Base-by-base conservation (phyloP, 192 early-diverging fungal genomes). In the Glomus cerebriforme region DNA sequence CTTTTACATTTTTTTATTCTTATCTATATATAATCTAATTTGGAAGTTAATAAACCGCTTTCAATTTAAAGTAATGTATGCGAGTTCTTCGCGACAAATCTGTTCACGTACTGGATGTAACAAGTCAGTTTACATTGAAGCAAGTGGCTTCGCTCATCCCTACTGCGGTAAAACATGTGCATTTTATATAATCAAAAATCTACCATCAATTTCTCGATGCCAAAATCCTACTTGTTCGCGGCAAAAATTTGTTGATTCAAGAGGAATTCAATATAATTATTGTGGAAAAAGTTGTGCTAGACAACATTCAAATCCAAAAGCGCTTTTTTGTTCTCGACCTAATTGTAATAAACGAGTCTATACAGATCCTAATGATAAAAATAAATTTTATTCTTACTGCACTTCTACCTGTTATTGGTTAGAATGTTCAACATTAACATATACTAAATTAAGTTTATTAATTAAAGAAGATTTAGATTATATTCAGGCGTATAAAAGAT, bases 161-260 rank as follows among this genome's bases (percentile, higher is more conserved):
- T 71, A 47, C 12, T 71, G 69, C 10, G 69, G 69, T 13, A 71
- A 12, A 71, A 71, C 69, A 10, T 71, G 69, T 8, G 69, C 69
- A 26, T 47, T 15, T 29, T 12, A 43, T 13, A n/a, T 15, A 17
- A 9, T 47, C 15, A 17, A 24, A 7, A 37, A 22, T n/a, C 10
- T 2, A 8, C 4, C 8, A 7, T 22, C 0, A 3, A 39, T 1
- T n/a, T 6, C 19, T 39, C 7, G 35, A 26, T 68, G 66, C 24
- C n/a, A 34, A 9, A 39, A 68, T 68, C 15, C 32, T 2, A 8
- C 3, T 68, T 68, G 66, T 37, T n/a, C 19, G 2, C 29, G 32
- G n/a, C 66, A 34, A 39, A 39, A 6, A 39, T 68, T 39, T n/a
- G 2, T n/a, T 17, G 66, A 68, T 68, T 5, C 31, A 4, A 35